phyloP scores from a whole-genome alignment of 768 basidiomycete species.

The Cystobasidiopsis lactophilus region DNA sequence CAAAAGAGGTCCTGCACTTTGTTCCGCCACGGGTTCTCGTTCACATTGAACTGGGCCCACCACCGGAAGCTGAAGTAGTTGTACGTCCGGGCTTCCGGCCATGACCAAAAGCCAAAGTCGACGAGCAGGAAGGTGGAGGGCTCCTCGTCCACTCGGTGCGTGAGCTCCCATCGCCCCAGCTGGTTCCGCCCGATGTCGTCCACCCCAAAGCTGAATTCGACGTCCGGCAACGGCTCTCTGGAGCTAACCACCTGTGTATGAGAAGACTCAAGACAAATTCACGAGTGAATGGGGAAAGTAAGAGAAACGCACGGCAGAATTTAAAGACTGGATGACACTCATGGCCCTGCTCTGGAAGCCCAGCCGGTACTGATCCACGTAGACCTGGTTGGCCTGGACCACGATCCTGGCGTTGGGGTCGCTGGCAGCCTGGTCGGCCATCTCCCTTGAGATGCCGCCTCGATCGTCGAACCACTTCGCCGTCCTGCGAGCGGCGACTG shows the following conservation, averaged over 20 bases:
- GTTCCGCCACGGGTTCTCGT: background rate
- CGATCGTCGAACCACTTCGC: background rate
- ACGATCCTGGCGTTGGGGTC: background rate
- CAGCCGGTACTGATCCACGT: background rate
- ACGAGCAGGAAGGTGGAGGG: constrained; percentile 8
- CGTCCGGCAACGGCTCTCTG: constrained; percentile 13
- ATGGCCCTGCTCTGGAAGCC: background rate
- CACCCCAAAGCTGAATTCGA: constrained; percentile 14
- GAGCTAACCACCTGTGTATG: constrained; percentile 8
- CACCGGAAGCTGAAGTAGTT: background rate
- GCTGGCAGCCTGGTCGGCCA: background rate
- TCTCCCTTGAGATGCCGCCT: background rate
- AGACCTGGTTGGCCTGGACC: background rate
- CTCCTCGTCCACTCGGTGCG: constrained; percentile 2
- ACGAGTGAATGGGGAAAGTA: background rate
- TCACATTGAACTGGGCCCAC: background rate
- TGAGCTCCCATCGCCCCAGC: constrained; percentile 11
- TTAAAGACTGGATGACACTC: background rate
- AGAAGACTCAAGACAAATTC: background rate
- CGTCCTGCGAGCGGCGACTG: background rate
- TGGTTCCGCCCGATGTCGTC: background rate
- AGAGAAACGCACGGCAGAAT: background rate
- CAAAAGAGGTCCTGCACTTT: constrained; percentile 14
- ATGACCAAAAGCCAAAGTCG: background rate
- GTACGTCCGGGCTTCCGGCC: background rate